Conservation (phyloP, 2,329 filamentous ascomycete species). For the Botrytis fabae region DNA sequence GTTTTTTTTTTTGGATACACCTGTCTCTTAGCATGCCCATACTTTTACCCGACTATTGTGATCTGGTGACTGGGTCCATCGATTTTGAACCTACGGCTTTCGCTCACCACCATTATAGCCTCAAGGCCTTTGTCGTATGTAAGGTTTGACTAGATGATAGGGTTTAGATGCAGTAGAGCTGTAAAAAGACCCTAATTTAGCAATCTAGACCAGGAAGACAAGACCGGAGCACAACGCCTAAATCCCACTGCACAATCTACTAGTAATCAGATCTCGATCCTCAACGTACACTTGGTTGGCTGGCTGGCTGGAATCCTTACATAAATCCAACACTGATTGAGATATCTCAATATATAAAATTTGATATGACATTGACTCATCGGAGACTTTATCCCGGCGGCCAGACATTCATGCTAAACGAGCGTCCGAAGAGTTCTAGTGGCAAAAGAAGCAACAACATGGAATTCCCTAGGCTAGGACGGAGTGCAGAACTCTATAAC, state of each 20-base stretch:
- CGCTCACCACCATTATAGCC: neutral
- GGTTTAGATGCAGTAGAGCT: conserved; percentile 3
- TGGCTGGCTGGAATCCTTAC: neutral
- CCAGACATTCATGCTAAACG: neutral
- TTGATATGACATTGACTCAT: conserved; percentile 1
- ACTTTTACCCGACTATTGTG: neutral
- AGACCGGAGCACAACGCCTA: neutral
- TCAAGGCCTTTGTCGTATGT: neutral
- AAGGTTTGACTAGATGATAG: conserved; percentile 12
- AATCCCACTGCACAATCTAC: neutral
- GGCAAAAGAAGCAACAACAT: neutral
- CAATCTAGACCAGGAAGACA: conserved; percentile 8
- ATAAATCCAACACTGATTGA: conserved; percentile 1
- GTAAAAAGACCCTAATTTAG: conserved; percentile 8
- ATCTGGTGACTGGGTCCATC: neutral
- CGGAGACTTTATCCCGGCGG: neutral
- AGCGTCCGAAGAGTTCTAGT: neutral
- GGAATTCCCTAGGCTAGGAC: neutral
- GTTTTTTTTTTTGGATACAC: neutral
- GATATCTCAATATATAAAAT: conserved; percentile 7
- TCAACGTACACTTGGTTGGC: neutral
- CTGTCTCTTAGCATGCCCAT: neutral
- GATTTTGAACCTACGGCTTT: neutral
- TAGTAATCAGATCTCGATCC: neutral
- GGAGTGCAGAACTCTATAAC: conserved; percentile 4